A percentile compares a stretch with the other conserved stretches of the same genome.
phyloP scores from a whole-genome alignment of 306 rosid species.

The Delonix regia region DNA sequence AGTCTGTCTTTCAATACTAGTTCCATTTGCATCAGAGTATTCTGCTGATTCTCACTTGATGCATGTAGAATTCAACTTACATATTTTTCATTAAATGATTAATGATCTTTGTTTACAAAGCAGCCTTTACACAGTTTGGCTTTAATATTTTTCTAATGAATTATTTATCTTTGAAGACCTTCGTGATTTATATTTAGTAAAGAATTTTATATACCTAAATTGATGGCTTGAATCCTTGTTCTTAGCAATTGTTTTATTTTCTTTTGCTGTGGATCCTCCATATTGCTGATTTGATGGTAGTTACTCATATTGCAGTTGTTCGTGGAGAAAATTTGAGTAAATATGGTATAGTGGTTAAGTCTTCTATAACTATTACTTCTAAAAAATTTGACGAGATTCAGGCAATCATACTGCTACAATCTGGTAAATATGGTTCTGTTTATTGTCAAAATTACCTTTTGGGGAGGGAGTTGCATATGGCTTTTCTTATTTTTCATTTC shows the following conservation, averaged over 20 bases:
- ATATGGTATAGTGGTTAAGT: constrained; percentile 36
- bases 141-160: not conserved
- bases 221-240: constrained; percentile 30
- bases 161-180: constrained; percentile 25
- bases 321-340: constrained; percentile 70
- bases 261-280: not conserved
- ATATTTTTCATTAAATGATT: constrained; percentile 11
- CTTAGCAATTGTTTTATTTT: not conserved
- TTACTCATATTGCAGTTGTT: constrained; percentile 59
- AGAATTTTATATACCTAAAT: constrained; percentile 14
- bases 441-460: constrained; percentile 2
- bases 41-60: constrained; percentile 19
- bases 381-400: constrained; percentile 58
- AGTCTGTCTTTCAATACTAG: constrained; percentile 23
- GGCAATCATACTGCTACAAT: constrained; percentile 63
- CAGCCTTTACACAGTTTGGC: constrained; percentile 16
- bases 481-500: constrained; percentile 36
- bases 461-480: constrained; percentile 25
- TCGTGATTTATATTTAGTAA: not conserved
- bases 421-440: constrained; percentile 54
- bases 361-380: constrained; percentile 46
- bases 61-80: constrained; percentile 24
- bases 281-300: not conserved
- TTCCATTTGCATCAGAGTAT: constrained; percentile 31
- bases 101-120: constrained; percentile 9